Evolutionary conservation across 2,329 filamentous ascomycete species (phyloP).

Genomic region (Neocucurbitaria cava): DNA sequence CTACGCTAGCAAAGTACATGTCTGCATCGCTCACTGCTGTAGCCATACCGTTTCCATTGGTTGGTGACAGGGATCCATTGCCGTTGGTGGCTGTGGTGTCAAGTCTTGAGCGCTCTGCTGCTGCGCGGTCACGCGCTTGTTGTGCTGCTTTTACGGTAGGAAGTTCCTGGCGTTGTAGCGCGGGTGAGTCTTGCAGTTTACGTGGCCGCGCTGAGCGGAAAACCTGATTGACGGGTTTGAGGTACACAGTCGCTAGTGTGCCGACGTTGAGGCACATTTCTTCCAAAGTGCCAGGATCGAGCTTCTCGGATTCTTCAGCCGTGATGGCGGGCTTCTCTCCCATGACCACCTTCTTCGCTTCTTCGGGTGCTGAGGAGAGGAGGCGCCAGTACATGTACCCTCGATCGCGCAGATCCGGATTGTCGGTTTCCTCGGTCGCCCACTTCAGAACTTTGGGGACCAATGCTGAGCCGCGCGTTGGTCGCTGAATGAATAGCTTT

Average conservation of each 20-base stretch:
- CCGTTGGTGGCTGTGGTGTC: conserved; percentile 35
- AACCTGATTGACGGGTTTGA: conserved; percentile 96
- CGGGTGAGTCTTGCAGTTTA: conserved; percentile 80
- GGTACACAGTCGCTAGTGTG: conserved; percentile 93
- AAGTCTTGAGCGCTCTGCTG: conserved; percentile 36
- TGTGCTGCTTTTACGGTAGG: conserved; percentile 61
- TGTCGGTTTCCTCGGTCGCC: conserved; percentile 99
- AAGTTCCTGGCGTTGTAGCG: conserved; percentile 76
- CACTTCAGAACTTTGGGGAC: conserved; percentile 96
- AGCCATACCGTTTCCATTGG: conserved; percentile 60
- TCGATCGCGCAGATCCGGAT: conserved; percentile 91
- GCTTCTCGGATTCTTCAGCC: conserved; percentile 85
- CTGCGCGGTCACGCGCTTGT: conserved; percentile 41
- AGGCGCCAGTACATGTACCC: conserved; percentile 99
- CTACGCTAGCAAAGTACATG: conserved; percentile 78
- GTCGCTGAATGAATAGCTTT: conserved; percentile 96
- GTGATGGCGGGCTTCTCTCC: conserved; percentile 96
- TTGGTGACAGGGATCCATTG: conserved; percentile 27
- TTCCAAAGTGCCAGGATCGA: conserved; percentile 89
- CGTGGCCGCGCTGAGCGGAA: conserved; percentile 88
- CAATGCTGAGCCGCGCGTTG: conserved; percentile 90
- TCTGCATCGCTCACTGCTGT: conserved; percentile 85
- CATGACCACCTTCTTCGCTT: conserved; percentile 91
- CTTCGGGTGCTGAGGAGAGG: conserved; percentile 86
- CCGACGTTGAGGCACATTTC: conserved; percentile 98